Evolutionary conservation across 148 eudicot genomes (phyloP), one percentile per base, ranked within the genome.

Genomic region (Arbutus unedo): DNA sequence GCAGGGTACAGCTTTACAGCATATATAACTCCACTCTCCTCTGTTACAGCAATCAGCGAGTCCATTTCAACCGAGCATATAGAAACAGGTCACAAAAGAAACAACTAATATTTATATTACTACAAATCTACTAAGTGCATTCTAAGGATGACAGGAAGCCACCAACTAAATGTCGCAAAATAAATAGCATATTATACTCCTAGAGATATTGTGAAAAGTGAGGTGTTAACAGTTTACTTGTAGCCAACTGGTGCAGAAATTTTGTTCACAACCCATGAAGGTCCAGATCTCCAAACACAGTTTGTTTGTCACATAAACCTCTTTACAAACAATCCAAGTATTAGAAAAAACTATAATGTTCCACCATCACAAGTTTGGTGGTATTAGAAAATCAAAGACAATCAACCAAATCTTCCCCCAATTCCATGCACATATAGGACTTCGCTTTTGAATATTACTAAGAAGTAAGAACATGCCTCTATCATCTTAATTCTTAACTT

Each of bases 1-100:
- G 99, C 98, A 51, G 98, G 99, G 82, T 94, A 97, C 76, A 97
- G 85, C 84, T 97, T 97, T 79, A 94, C 97, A 82, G 90, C 98
- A 89, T 83, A 89, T 81, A 97, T 92, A 78, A 87, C 89, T 84
- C 97, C 97, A 84, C 97, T 93, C 83, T 97, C 91, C 85, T 93
- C 99, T 94, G 83, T 79, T 49, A 85, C 11, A 81, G 67, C 76
- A 86, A 74, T 54, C 23, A 75, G 77, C 67, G 23, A 43, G 10
- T 79, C 54, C 66, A 49, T n/a, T 50, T 51, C 54, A 66, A 79
- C 15, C 38, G 47, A 23, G 23, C 23, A 75, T 79, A 41, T 41
- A 64, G 67, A 44, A 45, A 51, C 25, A 51, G 31, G 74, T 25
- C 14, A 83, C 45, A 74, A 21, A 67, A 82, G 66, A 16, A 78